Base-by-base conservation (phyloP, 352 stramenopile genomes). In the Phytophthora citricola region DNA sequence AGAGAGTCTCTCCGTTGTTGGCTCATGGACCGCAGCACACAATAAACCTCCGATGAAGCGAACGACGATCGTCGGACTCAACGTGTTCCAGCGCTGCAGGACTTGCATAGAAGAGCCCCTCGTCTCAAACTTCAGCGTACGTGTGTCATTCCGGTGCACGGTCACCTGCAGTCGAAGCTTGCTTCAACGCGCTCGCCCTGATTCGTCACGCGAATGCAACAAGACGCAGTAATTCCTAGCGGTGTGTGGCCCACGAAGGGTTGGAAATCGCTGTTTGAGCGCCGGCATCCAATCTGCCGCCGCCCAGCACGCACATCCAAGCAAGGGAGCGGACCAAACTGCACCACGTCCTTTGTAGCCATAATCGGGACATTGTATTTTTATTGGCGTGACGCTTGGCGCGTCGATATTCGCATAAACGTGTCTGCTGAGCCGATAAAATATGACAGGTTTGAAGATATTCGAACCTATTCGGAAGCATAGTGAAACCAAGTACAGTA, bases 81-180 rank as follows among this genome's bases (percentile, higher is more conserved):
- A 57, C 50, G 36, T 48, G 50, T 58, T 58, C 36, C 20, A 56
- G 49, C 32, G 17, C 32, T 56, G 48, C 36, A 47, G 29, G 22
- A 46, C 50, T 58, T 48, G 50, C 50, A 58, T 58, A 58, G 47
- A 55, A 44, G 47, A 55, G 47, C 5, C 47, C 29, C 47, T 55
- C 8, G 36, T 43, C 47, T 44, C 26, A n/a, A 40, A 41, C 34
- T 36, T 39, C 20, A 41, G 36, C 31, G 32, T 8, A 12, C 31
- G 31, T 11, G 11, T 3, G 31, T 2, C 6, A 34, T 34, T 34
- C 31, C 31, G 31, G 31, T 34, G 31, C 31, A 34, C 31, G 31
- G 31, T 34, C 31, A 34, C 31, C 31, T 34, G 31, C 29, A 34
- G 29, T 1, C 29, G 6, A 4, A 34, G 6, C 31, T 34, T 34